phyloP scores from a whole-genome alignment of 1,284 basidiomycete species.

The Rhodotorula sp. region DNA sequence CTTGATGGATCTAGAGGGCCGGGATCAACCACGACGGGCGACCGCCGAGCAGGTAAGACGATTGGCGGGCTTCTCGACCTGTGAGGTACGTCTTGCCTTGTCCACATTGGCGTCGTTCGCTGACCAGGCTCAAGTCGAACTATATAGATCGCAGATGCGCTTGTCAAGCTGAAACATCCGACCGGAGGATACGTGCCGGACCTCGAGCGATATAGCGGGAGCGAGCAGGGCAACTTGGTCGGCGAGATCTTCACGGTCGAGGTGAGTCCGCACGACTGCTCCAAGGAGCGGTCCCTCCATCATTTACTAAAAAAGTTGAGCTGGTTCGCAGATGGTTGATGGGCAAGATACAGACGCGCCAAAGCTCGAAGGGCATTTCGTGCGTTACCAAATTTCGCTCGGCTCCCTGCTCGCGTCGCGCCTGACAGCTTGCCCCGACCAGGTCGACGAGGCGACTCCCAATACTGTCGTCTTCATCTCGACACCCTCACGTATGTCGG shows the following conservation, averaged over 20 bases:
- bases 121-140: neutral
- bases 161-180: constrained; percentile 74
- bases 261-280: constrained; percentile 42
- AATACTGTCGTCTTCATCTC: constrained; percentile 73
- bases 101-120: neutral
- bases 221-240: constrained; percentile 53
- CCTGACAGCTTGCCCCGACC: neutral
- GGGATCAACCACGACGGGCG: too few species aligned
- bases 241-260: constrained; percentile 88
- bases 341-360: constrained; percentile 64
- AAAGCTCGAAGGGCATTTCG: constrained; percentile 71
- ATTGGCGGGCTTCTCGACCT: constrained; percentile 24
- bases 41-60: constrained; percentile 1
- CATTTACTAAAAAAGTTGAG: neutral
- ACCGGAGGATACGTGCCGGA: constrained; percentile 82
- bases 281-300: too few species aligned
- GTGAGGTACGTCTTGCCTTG: constrained; percentile 25
- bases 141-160: constrained; percentile 76
- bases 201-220: constrained; percentile 59
- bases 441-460: constrained; percentile 67
- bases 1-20: too few species aligned
- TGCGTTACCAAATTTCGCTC: constrained; percentile 22
- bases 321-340: constrained; percentile 61
- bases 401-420: neutral
- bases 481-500: constrained; percentile 65